Conservation (phyloP, 805 yeast species). For the Komagataella populi region DNA sequence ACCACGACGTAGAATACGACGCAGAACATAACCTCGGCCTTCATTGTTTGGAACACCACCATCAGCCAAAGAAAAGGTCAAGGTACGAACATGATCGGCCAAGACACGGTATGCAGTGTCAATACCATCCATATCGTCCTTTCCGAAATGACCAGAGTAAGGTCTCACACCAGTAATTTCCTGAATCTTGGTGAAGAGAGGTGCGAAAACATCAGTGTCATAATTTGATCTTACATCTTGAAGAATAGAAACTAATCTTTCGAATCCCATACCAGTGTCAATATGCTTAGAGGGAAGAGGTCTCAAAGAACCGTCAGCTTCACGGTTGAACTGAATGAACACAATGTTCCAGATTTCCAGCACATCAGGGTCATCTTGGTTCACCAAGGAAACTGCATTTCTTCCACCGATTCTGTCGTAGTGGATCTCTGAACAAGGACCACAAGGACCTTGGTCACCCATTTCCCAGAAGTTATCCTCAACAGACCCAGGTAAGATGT, state of each 20-base stretch:
- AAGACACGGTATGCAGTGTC: conserved; percentile 97
- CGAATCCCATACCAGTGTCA: conserved; percentile 98
- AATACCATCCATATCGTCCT: conserved; percentile 84
- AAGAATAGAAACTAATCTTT: conserved; percentile 86
- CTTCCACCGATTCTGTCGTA: conserved; percentile 98
- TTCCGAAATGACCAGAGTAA: conserved; percentile 86
- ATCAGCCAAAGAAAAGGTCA: conserved; percentile 91
- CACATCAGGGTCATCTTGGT: conserved; percentile 96
- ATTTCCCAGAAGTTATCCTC: conserved; percentile 98
- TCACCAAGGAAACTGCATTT: conserved; percentile 83
- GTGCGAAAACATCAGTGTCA: conserved; percentile 93
- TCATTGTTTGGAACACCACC: conserved; percentile 99
- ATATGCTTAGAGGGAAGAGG: conserved; percentile 89
- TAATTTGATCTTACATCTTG: conserved; percentile 89
- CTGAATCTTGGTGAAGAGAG: conserved; percentile 74
- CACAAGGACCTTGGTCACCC: conserved; percentile 99
- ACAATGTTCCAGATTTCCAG: conserved; percentile 97
- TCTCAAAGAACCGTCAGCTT: conserved; percentile 66
- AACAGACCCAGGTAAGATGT: conserved; percentile 82
- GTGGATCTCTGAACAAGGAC: conserved; percentile 97
- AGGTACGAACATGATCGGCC: conserved; percentile 96
- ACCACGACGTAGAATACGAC: conserved; percentile 97
- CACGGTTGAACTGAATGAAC: conserved; percentile 94
- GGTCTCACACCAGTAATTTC: conserved; percentile 89
- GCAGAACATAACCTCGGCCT: conserved; percentile 95